A percentile compares a stretch with the other conserved stretches of the same genome.
Conservation (phyloP, 768 basidiomycete species). For the Tulasnella sp. region DNA sequence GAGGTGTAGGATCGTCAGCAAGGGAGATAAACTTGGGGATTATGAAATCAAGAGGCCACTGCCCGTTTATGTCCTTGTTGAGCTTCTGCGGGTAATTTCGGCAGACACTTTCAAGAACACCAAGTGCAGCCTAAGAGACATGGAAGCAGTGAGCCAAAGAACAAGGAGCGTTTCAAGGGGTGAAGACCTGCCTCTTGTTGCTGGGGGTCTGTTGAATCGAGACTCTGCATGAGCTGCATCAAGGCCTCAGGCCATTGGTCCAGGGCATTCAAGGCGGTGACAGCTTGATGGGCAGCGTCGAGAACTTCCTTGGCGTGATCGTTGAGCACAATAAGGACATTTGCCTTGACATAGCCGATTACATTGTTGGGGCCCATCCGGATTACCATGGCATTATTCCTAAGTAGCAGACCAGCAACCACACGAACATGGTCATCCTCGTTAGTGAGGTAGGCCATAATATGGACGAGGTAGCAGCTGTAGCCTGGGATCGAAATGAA, state of each 20-base stretch:
- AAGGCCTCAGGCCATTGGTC: slow-evolving; percentile 94
- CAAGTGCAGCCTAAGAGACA: slow-evolving; percentile 66
- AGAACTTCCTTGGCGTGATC: slow-evolving; percentile 79
- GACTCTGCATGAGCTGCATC: slow-evolving; percentile 63
- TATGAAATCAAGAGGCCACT: slow-evolving; percentile 90
- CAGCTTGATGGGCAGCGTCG: slow-evolving; percentile 86
- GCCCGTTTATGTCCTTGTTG: slow-evolving; percentile 85
- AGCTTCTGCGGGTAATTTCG: slow-evolving; percentile 94
- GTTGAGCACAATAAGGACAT: slow-evolving; percentile 68
- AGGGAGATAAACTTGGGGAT: slow-evolving; percentile 88
- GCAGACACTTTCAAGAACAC: slow-evolving; percentile 87
- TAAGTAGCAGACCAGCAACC: slow-evolving; percentile 92
- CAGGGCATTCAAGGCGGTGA: slow-evolving; percentile 79
- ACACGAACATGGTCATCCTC: slow-evolving; percentile 90
- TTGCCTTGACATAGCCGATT: slow-evolving; percentile 56
- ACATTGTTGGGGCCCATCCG: slow-evolving; percentile 54
- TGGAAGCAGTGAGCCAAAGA: background rate
- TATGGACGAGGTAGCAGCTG: slow-evolving; percentile 89
- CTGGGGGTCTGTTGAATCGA: slow-evolving; percentile 62
- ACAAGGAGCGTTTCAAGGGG: background rate
- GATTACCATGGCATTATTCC: slow-evolving; percentile 83
- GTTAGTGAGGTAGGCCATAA: slow-evolving; percentile 63
- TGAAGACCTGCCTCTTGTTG: slow-evolving; percentile 65
- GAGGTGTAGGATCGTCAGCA: slow-evolving; percentile 70
- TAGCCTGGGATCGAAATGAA: slow-evolving; percentile 83